Evolutionary conservation across 345 rosid genomes (phyloP).

Genomic region (Corchorus capsularis): DNA sequence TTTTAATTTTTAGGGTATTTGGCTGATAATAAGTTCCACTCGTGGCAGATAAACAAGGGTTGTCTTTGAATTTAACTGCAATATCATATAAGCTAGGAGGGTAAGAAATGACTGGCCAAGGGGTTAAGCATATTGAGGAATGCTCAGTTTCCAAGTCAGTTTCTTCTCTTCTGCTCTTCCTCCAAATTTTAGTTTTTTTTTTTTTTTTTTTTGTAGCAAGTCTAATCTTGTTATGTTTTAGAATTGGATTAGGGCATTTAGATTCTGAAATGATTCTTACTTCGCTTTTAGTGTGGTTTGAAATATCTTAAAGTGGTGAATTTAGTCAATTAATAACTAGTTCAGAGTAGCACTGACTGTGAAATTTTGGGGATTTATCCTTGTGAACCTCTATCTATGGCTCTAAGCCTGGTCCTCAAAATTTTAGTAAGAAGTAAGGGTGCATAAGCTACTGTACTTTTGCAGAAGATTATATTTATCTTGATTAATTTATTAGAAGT

Average conservation of each 20-base stretch:
- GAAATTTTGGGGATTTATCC: constrained; percentile 1
- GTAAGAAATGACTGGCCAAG: constrained; percentile 50
- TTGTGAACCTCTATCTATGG: not conserved
- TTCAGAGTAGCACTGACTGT: not conserved
- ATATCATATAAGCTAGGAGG: not conserved
- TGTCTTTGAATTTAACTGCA: not conserved
- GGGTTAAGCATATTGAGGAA: constrained; percentile 71
- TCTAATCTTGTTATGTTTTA: not conserved
- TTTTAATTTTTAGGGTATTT: not conserved
- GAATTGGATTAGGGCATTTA: not conserved
- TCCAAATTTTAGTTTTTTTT: not conserved
- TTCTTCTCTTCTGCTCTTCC: not conserved
- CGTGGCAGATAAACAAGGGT: not conserved
- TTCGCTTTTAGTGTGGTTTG: not conserved
- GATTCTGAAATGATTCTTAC: not conserved
- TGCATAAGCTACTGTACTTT: not conserved
- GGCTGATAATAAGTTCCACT: not conserved
- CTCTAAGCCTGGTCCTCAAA: not conserved
- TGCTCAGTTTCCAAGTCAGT: constrained; percentile 77
- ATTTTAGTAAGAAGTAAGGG: not conserved
- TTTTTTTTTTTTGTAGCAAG: not conserved
- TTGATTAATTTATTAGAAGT: not conserved
- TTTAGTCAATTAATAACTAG: not conserved
- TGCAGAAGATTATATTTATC: not conserved
- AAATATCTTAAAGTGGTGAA: constrained; percentile 5